phyloP scores from a whole-genome alignment of 2,329 filamentous ascomycete genomes.

The Cytospora leucostoma region DNA sequence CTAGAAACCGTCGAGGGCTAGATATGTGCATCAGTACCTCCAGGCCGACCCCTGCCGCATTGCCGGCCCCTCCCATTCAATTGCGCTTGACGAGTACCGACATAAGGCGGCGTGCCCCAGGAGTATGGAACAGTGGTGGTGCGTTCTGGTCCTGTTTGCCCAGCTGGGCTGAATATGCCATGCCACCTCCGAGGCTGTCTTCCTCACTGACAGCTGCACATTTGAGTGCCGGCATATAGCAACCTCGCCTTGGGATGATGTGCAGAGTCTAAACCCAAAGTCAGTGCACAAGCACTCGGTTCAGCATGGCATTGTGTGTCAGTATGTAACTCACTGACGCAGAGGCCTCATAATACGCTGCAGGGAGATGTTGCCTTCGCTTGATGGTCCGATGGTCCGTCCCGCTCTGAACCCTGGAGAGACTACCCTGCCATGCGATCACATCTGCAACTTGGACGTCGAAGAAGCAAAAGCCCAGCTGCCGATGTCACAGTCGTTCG shows the following conservation, averaged over 20 bases:
- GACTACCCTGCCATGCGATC: conserved; percentile 12
- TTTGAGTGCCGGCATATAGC: conserved; percentile 3
- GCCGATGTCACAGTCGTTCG: not conserved
- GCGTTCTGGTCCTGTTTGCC: not conserved
- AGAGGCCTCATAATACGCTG: not conserved
- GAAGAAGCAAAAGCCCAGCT: not conserved
- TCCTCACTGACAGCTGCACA: not conserved
- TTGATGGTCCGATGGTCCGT: not conserved
- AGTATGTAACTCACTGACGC: not conserved
- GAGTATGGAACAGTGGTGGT: not conserved
- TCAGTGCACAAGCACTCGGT: not conserved
- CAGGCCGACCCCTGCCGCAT: not conserved
- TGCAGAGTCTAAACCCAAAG: not conserved
- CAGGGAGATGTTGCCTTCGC: not conserved
- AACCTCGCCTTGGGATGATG: not conserved
- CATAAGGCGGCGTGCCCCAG: not conserved
- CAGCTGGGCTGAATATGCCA: not conserved
- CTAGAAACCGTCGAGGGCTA: not conserved
- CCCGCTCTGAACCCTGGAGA: conserved; percentile 13
- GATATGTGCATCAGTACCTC: not conserved
- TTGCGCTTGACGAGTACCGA: not conserved
- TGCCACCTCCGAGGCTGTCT: too few species aligned
- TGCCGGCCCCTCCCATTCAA: not conserved
- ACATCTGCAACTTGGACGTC: conserved; percentile 1
- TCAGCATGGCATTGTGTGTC: not conserved